phyloP scores from a whole-genome alignment of 257 asterid species.

The Nicotiana obtusifolia region DNA sequence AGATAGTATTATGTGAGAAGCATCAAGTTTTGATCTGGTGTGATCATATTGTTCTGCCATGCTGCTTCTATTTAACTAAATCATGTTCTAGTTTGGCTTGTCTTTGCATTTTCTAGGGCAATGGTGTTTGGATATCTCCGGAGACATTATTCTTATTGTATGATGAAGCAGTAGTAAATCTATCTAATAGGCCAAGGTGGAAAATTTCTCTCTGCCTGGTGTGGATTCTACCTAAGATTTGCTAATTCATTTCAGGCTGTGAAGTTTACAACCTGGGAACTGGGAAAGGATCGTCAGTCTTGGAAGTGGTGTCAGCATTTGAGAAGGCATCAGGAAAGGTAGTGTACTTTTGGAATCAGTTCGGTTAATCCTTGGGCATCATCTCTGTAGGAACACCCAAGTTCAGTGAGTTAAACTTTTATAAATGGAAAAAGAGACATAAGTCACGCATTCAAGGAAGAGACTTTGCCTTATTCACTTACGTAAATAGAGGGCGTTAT shows the following conservation, averaged over 20 bases:
- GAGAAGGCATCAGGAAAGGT: constrained; percentile 99
- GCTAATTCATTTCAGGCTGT: constrained; percentile 52
- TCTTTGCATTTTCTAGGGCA: not conserved
- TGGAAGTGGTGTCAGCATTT: constrained; percentile 96
- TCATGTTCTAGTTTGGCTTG: not conserved
- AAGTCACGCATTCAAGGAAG: not conserved
- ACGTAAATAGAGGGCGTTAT: not conserved
- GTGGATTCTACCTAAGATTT: not conserved
- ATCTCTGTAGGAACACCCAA: not conserved
- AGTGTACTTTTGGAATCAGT: not conserved
- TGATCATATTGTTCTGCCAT: not conserved
- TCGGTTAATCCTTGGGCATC: not conserved
- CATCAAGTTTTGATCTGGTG: not conserved
- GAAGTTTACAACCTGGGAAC: constrained; percentile 98
- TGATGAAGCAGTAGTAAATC: not conserved
- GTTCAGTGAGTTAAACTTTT: not conserved
- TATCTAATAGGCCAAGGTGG: not conserved
- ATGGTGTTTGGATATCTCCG: not conserved
- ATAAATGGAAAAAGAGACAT: not conserved
- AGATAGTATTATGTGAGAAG: not conserved
- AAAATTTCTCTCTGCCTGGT: not conserved
- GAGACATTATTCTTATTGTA: not conserved
- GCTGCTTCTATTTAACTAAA: not conserved
- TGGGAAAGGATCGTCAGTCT: constrained; percentile 91
- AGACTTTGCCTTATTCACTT: not conserved